A percentile compares a stretch with the other conserved stretches of the same genome.
Evolutionary conservation across 805 yeast genomes (phyloP).

Genomic region (Ascoidea rubescens): DNA sequence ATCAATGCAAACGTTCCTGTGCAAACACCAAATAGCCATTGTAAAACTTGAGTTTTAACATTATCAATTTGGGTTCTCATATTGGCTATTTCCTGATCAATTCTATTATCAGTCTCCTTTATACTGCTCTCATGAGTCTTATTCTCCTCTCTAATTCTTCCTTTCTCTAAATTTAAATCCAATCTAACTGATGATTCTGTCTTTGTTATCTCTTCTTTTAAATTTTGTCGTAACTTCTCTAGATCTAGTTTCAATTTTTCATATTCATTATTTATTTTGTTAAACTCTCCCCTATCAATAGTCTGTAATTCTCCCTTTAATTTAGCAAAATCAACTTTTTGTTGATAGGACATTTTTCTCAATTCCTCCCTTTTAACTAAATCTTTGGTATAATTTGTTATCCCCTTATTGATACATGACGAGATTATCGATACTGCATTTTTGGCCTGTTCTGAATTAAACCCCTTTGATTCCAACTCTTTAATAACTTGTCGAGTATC

Average conservation of each 20-base stretch:
- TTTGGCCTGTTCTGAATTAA: constrained; percentile 63
- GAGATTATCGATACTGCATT: constrained; percentile 64
- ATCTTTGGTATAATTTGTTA: constrained; percentile 57
- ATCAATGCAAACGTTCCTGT: constrained; percentile 96
- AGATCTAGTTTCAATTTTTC: constrained; percentile 74
- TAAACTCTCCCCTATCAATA: constrained; percentile 76
- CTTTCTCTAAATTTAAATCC: constrained; percentile 87
- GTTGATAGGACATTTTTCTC: constrained; percentile 81
- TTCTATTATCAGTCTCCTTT: constrained; percentile 87
- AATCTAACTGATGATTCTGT: constrained; percentile 81
- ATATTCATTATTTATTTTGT: constrained; percentile 71
- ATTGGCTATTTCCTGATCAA: constrained; percentile 89
- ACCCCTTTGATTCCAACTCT: constrained; percentile 49
- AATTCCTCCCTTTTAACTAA: constrained; percentile 78
- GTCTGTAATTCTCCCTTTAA: constrained; percentile 83
- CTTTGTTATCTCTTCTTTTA: constrained; percentile 85
- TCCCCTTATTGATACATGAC: constrained; percentile 68
- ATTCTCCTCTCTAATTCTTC: constrained; percentile 87
- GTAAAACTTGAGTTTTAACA: constrained; percentile 93
- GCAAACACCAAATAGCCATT: constrained; percentile 96
- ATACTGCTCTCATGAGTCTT: constrained; percentile 87
- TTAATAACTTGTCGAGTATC: constrained; percentile 68
- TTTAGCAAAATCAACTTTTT: constrained; percentile 92
- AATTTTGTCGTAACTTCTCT: constrained; percentile 71
- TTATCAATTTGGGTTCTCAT: constrained; percentile 92